These are phyloP conservation scores for Tulasnella sp. DNA, from an alignment of 768 basidiomycete genomes.

Conservation along the genomic window DNA sequence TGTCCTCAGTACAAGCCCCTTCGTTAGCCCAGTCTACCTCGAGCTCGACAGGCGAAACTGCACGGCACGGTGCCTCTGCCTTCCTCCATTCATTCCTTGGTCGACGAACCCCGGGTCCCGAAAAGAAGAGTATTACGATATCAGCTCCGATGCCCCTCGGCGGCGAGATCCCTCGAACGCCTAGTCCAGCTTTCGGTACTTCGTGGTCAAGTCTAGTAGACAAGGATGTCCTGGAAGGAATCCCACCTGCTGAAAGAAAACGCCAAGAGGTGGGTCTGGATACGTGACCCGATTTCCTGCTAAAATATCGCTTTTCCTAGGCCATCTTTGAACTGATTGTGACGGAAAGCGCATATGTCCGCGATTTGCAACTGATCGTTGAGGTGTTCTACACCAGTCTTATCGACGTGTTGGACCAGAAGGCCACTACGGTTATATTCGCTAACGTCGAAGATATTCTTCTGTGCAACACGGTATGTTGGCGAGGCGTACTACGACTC, in stretches of 20 bases:
- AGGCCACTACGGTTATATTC: slow-evolving; percentile 82
- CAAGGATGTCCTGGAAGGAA: slow-evolving; percentile 75
- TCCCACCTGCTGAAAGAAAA: slow-evolving; percentile 76
- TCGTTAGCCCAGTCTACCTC: slow-evolving; percentile 1
- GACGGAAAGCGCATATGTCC: slow-evolving; percentile 88
- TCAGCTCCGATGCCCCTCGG: neutral
- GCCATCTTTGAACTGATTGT: slow-evolving; percentile 94
- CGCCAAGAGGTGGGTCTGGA: slow-evolving; percentile 73
- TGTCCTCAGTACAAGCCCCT: slow-evolving; percentile 38
- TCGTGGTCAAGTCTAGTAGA: slow-evolving; percentile 95
- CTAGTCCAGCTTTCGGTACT: slow-evolving; percentile 63
- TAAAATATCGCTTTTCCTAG: slow-evolving; percentile 45
- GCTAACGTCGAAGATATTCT: slow-evolving; percentile 93
- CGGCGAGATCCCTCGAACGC: slow-evolving; percentile 48
- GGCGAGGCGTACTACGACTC: neutral
- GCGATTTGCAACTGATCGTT: slow-evolving; percentile 89
- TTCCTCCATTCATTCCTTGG: slow-evolving; percentile 54
- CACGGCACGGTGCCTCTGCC: slow-evolving; percentile 9
- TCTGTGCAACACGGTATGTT: slow-evolving; percentile 79
- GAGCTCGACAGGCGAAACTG: neutral
- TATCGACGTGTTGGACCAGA: slow-evolving; percentile 68
- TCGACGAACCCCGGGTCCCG: slow-evolving; percentile 56
- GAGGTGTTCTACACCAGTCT: slow-evolving; percentile 90
- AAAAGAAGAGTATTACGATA: slow-evolving; percentile 20
- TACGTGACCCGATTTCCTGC: neutral